Base-by-base conservation (phyloP, 2,329 filamentous ascomycete genomes). In the Apiospora koreana region DNA sequence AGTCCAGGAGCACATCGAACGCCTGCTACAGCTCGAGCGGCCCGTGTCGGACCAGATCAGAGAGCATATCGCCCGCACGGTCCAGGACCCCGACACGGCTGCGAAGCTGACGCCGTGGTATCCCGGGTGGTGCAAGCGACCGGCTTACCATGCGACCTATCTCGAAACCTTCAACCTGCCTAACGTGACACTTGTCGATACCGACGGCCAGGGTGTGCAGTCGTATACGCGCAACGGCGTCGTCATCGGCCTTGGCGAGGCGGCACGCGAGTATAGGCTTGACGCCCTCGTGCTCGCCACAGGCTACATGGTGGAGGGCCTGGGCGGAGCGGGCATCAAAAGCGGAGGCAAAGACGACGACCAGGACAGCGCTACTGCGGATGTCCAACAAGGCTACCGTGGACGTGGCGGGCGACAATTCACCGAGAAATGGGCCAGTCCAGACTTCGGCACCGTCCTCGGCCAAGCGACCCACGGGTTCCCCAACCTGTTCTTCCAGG, bases 21-120 rank as follows among this genome's bases (percentile, higher is more conserved):
- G 31, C 28, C 16, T 64, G 58, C 58, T 38, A 28, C 18, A 38
- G 28, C 58, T 16, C 28, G 25, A 48, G 8, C 23, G 65, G 43
- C 48, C 31, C n/a, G 8, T 43, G 8, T 8, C 66, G 5, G 83
- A 86, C 69, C 75, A 14, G 76, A 86, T 64, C 31, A 81, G 84
- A 0, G 73, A 73, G 5, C 80, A 82, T 14, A 79, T 81, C 14
- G 78, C 81, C 14, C 70, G 77, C 0, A 73, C 82, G 10, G 85
- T 88, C 9, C 76, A 82, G 25, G 81, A 87, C 71, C 74, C 74
- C 7, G 74, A 71, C 0, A 83, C 80, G 0, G 89, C 89, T 0
- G 82, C 83, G 41, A 82, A 78, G 2, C 77, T 87, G 3, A 84
- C 86, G 73, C 80, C 86, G 0, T 88, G 85, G 84, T 88, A 88